Conservation (phyloP, 805 yeast genomes). For the Yarrowia osloensis region DNA sequence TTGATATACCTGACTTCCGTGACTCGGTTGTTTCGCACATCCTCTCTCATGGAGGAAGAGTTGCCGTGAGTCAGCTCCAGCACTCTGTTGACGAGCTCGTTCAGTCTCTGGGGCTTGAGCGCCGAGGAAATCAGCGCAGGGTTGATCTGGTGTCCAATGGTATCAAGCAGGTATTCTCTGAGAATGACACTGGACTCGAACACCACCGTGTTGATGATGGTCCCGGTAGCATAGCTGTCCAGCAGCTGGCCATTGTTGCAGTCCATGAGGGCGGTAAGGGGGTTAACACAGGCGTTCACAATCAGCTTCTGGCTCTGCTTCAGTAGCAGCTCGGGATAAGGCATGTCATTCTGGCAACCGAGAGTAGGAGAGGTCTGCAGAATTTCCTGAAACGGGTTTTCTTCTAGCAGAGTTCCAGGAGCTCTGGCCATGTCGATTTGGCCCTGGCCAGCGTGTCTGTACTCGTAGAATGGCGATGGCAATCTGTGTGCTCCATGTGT, state of each 20-base stretch:
- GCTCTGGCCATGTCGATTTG: slow-evolving; percentile 59
- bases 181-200: slow-evolving; percentile 52
- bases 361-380: slow-evolving; percentile 29
- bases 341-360: slow-evolving; percentile 35
- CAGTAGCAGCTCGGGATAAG: slow-evolving; percentile 51
- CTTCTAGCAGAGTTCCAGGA: slow-evolving; percentile 44
- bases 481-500: slow-evolving; percentile 77
- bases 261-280: slow-evolving; percentile 75
- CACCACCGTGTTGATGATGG: slow-evolving; percentile 48
- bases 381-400: slow-evolving; percentile 8
- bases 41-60: slow-evolving; percentile 72
- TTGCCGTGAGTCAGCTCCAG: slow-evolving; percentile 56
- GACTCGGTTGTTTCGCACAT: slow-evolving; percentile 52
- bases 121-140: slow-evolving; percentile 33
- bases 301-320: slow-evolving; percentile 75
- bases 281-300: slow-evolving; percentile 81
- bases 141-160: slow-evolving; percentile 32
- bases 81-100: slow-evolving; percentile 46
- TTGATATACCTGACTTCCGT: slow-evolving; percentile 85
- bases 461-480: slow-evolving; percentile 46
- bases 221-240: slow-evolving; percentile 43
- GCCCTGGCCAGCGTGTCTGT: slow-evolving; percentile 73
- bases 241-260: slow-evolving; percentile 75
- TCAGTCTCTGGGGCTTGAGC: slow-evolving; percentile 41
- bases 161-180: slow-evolving; percentile 29